A percentile compares a stretch with the other conserved stretches of the same genome.
These are phyloP conservation scores for Tripterygium wilfordii DNA, from an alignment of 177 flowering plant genomes.

Conservation along the genomic window DNA sequence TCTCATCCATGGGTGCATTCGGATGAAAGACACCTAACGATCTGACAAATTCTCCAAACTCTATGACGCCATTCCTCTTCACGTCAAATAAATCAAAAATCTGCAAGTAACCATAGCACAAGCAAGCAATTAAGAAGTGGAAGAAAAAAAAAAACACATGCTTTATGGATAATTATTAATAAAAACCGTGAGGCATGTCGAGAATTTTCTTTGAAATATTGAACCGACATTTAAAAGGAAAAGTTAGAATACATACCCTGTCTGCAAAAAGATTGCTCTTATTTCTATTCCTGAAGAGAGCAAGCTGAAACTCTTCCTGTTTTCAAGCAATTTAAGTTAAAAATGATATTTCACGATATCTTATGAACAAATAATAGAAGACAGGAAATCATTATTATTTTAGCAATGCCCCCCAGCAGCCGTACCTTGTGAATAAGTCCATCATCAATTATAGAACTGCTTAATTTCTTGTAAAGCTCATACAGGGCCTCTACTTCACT, in stretches of 20 bases:
- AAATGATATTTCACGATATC: too few species aligned
- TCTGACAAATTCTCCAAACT: slow-evolving; percentile 62
- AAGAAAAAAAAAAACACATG: too few species aligned
- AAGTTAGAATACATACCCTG: slow-evolving; percentile 25
- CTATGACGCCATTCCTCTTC: slow-evolving; percentile 56
- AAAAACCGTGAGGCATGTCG: too few species aligned
- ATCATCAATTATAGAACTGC: slow-evolving; percentile 55
- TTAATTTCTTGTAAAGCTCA: slow-evolving; percentile 54
- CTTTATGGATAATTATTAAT: not conserved
- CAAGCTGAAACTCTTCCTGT: slow-evolving; percentile 61
- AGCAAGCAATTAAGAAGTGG: not conserved
- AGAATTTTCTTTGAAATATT: not conserved
- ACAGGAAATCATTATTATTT: too few species aligned
- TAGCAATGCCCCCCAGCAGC: too few species aligned
- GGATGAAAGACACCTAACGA: slow-evolving; percentile 59
- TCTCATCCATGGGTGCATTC: slow-evolving; percentile 35
- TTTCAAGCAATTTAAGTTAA: too few species aligned
- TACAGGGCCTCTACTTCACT: slow-evolving; percentile 58
- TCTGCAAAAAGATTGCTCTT: slow-evolving; percentile 48
- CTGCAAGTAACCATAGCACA: slow-evolving; percentile 23
- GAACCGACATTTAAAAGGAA: not conserved
- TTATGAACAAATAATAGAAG: too few species aligned
- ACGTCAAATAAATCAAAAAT: slow-evolving; percentile 54
- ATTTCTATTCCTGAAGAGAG: slow-evolving; percentile 43
- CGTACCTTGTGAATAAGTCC: slow-evolving; percentile 62